Evolutionary conservation across 768 basidiomycete genomes (phyloP).

Genomic region (Tylopilus rubrobrunneus): DNA sequence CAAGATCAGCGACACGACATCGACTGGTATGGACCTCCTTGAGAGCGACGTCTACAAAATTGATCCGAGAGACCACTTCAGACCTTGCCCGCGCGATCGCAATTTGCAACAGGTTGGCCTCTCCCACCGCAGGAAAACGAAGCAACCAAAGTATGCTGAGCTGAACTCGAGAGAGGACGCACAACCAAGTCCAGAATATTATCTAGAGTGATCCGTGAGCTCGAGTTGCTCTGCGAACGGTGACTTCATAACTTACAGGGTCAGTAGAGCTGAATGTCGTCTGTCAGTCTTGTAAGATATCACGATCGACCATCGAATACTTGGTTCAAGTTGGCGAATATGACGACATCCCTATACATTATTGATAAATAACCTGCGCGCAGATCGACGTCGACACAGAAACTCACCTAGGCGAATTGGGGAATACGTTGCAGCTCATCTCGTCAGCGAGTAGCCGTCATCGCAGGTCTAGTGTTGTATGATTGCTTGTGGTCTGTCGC

Average conservation of each 20-base stretch:
- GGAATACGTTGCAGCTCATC: conserved; percentile 42
- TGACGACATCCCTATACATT: conserved; percentile 35
- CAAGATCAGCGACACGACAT: conserved; percentile 45
- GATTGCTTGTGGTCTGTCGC: conserved; percentile 50
- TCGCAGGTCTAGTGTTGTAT: conserved; percentile 21
- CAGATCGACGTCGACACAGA: neutral
- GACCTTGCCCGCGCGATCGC: conserved; percentile 43
- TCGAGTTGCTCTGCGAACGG: neutral
- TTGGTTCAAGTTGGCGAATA: conserved; percentile 56
- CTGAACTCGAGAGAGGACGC: conserved; percentile 40
- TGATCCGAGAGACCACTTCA: conserved; percentile 42
- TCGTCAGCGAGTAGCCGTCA: conserved; percentile 30
- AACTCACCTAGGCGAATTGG: conserved; percentile 39
- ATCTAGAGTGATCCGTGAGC: conserved; percentile 25
- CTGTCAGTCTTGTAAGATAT: conserved; percentile 5
- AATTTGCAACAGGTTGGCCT: conserved; percentile 39
- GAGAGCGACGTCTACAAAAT: conserved; percentile 45
- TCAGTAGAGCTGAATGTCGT: conserved; percentile 37
- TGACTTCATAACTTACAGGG: conserved; percentile 27
- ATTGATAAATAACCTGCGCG: conserved; percentile 1
- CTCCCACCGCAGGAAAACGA: conserved; percentile 47
- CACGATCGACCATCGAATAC: conserved; percentile 20
- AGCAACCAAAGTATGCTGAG: conserved; percentile 51
- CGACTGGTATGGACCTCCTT: conserved; percentile 46
- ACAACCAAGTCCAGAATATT: conserved; percentile 46